Evolutionary conservation across 805 yeast genomes (phyloP).

Genomic region (Nakazawaea laoshanensis): DNA sequence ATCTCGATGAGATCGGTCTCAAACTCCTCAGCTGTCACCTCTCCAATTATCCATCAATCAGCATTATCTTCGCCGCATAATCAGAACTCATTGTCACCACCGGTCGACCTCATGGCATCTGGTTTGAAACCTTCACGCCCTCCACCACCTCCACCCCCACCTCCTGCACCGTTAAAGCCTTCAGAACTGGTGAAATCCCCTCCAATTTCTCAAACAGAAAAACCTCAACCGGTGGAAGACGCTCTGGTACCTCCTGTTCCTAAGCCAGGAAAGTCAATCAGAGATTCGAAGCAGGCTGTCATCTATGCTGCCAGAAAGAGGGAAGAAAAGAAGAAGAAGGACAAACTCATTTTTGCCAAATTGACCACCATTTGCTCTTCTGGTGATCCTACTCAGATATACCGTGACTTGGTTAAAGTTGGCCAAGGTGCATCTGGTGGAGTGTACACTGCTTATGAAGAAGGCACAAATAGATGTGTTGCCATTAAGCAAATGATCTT

Average conservation of each 20-base stretch:
- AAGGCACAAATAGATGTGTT: slow-evolving; percentile 48
- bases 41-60: neutral
- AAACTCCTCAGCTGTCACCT: slow-evolving; percentile 9
- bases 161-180: slow-evolving; percentile 15
- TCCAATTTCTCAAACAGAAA: neutral
- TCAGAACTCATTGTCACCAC: slow-evolving; percentile 6
- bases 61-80: neutral
- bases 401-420: slow-evolving; percentile 65
- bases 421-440: slow-evolving; percentile 99
- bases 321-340: slow-evolving; percentile 68
- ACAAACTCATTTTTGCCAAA: slow-evolving; percentile 63
- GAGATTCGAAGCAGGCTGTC: slow-evolving; percentile 38
- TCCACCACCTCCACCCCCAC: slow-evolving; percentile 26
- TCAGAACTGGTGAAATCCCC: slow-evolving; percentile 10
- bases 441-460: slow-evolving; percentile 80
- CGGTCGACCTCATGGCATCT: slow-evolving; percentile 1
- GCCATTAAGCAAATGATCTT: slow-evolving; percentile 97
- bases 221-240: neutral
- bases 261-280: slow-evolving; percentile 17
- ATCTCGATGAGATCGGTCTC: slow-evolving; percentile 14
- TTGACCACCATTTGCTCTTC: slow-evolving; percentile 70
- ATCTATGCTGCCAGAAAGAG: slow-evolving; percentile 56
- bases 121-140: slow-evolving; percentile 21
- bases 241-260: slow-evolving; percentile 18
- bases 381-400: slow-evolving; percentile 73